Evolutionary conservation across 495 filamentous ascomycete species (phyloP).

Genomic region (Cryomyces antarcticus): DNA sequence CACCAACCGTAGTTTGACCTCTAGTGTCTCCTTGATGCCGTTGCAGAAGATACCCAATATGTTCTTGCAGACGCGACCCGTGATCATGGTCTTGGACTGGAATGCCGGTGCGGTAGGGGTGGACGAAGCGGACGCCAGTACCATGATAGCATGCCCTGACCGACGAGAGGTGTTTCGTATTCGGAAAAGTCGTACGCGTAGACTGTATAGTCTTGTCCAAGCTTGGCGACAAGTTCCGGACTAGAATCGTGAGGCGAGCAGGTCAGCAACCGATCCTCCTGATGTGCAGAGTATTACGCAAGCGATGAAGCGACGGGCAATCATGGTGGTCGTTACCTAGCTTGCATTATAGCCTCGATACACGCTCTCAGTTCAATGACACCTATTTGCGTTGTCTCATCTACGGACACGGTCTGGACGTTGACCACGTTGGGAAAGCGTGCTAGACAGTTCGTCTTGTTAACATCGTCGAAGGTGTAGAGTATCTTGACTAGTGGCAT

Average conservation of each 20-base stretch:
- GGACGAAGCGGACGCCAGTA: constrained; percentile 40
- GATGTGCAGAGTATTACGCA: too few relatives aligned
- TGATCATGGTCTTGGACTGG: constrained; percentile 56
- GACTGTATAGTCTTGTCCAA: constrained; percentile 81
- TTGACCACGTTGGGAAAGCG: constrained; percentile 66
- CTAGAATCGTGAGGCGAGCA: constrained; percentile 20
- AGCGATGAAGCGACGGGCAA: constrained; percentile 3
- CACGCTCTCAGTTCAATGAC: constrained; percentile 81
- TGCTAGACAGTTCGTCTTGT: constrained; percentile 78
- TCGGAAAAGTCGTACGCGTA: constrained; percentile 97
- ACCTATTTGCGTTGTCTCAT: constrained; percentile 61
- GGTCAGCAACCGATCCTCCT: too few relatives aligned
- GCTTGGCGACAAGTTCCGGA: constrained; percentile 67
- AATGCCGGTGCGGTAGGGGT: constrained; percentile 33
- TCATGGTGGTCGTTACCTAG: constrained; percentile 29
- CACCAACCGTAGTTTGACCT: constrained; percentile 79
- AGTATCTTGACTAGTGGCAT: constrained; percentile 62
- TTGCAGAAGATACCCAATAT: constrained; percentile 63
- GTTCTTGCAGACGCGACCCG: constrained; percentile 76
- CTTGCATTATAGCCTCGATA: constrained; percentile 64
- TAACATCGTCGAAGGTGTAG: constrained; percentile 86
- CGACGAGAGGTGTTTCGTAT: constrained; percentile 76
- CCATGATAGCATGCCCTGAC: constrained; percentile 90
- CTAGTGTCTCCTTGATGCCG: constrained; percentile 70
- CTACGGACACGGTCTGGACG: constrained; percentile 58